Percentiles rank a stretch among this genome's conserved stretches.
These are phyloP conservation scores for Coprinopsis sp. DNA, from an alignment of 768 basidiomycete species.

Conservation along the genomic window DNA sequence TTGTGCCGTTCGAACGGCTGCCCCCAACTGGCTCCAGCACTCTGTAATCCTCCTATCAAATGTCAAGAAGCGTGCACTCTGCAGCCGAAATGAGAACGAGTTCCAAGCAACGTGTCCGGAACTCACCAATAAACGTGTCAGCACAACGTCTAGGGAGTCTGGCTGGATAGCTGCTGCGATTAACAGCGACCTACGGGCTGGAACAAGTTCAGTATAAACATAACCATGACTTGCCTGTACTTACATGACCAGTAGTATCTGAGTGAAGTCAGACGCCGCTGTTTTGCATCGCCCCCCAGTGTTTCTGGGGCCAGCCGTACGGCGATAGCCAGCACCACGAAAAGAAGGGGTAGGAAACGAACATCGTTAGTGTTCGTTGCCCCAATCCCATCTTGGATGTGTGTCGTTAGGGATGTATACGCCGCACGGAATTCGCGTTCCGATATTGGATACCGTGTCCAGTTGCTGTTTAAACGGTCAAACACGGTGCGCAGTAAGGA, in stretches of 20 bases:
- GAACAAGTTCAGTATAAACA: slow-evolving; percentile 13
- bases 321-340: slow-evolving; percentile 86
- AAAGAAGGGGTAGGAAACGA: slow-evolving; percentile 86
- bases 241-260: slow-evolving; percentile 95
- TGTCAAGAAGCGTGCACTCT: slow-evolving; percentile 57
- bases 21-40: slow-evolving; percentile 94
- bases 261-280: slow-evolving; percentile 71
- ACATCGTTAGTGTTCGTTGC: slow-evolving; percentile 69
- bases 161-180: slow-evolving; percentile 93
- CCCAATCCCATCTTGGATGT: slow-evolving; percentile 56
- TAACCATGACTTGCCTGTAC: slow-evolving; percentile 26
- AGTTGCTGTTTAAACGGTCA: slow-evolving; percentile 54
- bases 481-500: slow-evolving; percentile 1
- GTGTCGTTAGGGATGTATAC: slow-evolving; percentile 58
- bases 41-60: slow-evolving; percentile 87
- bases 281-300: slow-evolving; percentile 75
- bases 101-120: slow-evolving; percentile 13
- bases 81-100: not conserved
- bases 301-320: slow-evolving; percentile 82
- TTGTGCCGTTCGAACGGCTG: slow-evolving; percentile 88
- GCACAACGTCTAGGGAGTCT: slow-evolving; percentile 88
- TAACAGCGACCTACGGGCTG: slow-evolving; percentile 82
- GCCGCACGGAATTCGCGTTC: slow-evolving; percentile 76
- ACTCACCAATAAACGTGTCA: slow-evolving; percentile 83
- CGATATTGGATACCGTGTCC: slow-evolving; percentile 89